phyloP scores from a whole-genome alignment of 2,329 filamentous ascomycete genomes.

The Xylaria sp. region DNA sequence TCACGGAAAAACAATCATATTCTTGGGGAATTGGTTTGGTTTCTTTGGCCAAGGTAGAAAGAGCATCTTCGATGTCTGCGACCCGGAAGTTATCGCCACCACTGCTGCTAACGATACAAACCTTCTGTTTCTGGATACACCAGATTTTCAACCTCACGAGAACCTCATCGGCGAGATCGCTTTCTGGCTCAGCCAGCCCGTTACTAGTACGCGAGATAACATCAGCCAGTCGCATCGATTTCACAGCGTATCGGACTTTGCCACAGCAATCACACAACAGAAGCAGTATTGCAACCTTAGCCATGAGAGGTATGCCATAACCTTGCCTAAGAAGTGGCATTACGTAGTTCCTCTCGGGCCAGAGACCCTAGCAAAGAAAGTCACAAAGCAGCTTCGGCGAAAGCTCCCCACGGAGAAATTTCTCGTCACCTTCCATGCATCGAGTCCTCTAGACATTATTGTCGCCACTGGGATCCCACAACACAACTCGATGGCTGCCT shows the following conservation, averaged over 20 bases:
- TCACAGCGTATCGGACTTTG: slow-evolving; percentile 14
- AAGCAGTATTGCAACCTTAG: slow-evolving; percentile 15
- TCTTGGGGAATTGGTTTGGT: slow-evolving; percentile 19
- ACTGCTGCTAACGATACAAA: slow-evolving; percentile 24
- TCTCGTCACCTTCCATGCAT: slow-evolving; percentile 24
- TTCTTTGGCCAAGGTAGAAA: slow-evolving; percentile 28
- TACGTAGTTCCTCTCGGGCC: slow-evolving; percentile 4
- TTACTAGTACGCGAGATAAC: slow-evolving; percentile 14
- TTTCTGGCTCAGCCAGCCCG: slow-evolving; percentile 20
- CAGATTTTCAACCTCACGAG: slow-evolving; percentile 24
- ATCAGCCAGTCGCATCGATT: slow-evolving; percentile 26
- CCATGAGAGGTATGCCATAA: slow-evolving; percentile 18
- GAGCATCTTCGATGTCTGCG: slow-evolving; percentile 24
- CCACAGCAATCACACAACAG: slow-evolving; percentile 18
- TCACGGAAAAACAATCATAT: slow-evolving; percentile 29
- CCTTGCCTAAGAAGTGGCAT: slow-evolving; percentile 25
- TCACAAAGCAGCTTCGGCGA: slow-evolving; percentile 26
- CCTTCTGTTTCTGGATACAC: slow-evolving; percentile 28
- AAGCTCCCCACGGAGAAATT: slow-evolving; percentile 26
- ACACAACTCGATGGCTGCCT: slow-evolving; percentile 24
- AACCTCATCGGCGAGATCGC: slow-evolving; percentile 25
- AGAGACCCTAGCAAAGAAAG: slow-evolving; percentile 20
- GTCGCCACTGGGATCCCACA: slow-evolving; percentile 19
- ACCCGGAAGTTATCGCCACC: slow-evolving; percentile 23
- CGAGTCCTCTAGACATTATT: slow-evolving; percentile 22